A percentile compares a stretch with the other conserved stretches of the same genome.
Evolutionary conservation across 306 rosid genomes (phyloP).

Genomic region (Vigna unguiculata): DNA sequence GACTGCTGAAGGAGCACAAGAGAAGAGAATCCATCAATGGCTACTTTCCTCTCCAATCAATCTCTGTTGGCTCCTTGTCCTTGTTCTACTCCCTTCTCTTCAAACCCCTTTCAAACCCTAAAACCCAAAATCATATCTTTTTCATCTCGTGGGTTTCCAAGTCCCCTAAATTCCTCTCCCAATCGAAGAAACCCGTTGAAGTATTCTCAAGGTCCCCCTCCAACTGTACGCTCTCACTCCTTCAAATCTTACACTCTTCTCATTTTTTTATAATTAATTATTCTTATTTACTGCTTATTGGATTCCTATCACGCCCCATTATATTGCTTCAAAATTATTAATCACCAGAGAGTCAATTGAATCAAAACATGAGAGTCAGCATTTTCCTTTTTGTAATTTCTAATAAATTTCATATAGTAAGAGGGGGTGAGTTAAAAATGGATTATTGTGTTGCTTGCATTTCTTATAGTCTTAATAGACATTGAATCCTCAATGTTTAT

Average conservation of each 20-base stretch:
- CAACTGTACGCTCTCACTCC: slow-evolving; percentile 49
- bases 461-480: not conserved
- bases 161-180: slow-evolving; percentile 36
- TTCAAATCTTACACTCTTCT: not conserved
- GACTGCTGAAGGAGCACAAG: no score
- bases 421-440: no score
- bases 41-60: slow-evolving; percentile 54
- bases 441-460: no score
- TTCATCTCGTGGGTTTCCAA: slow-evolving; percentile 42
- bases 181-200: slow-evolving; percentile 44
- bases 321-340: no score
- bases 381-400: no score
- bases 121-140: slow-evolving; percentile 35
- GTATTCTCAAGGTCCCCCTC: slow-evolving; percentile 43
- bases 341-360: no score
- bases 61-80: slow-evolving; percentile 47
- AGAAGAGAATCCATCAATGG: slow-evolving; percentile 51
- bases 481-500: not conserved
- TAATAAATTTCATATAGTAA: no score
- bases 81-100: slow-evolving; percentile 47
- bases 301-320: not conserved
- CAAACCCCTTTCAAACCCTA: slow-evolving; percentile 51
- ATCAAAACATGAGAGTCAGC: no score
- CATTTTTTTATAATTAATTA: not conserved
- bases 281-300: not conserved